Evolutionary conservation across 23 red algal genomes (phyloP), one percentile per base, ranked within the genome.

Genomic region (Gracilaria vermiculophylla): DNA sequence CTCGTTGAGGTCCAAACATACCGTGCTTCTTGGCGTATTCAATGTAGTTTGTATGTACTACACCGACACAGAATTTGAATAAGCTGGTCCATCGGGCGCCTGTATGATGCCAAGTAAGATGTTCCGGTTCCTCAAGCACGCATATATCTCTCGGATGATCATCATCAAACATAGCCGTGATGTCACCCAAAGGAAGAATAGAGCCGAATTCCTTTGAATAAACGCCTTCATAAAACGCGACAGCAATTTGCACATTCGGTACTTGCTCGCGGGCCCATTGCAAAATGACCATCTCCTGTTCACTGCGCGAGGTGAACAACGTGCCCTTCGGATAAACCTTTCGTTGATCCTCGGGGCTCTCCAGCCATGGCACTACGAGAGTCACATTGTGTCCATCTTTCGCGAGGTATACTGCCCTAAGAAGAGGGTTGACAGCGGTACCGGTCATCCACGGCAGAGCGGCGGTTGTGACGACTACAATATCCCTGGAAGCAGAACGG

Each of bases 361-460:
- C 77, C 51, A 94, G 79, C 92, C 92, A 94, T 20, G 92, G 92
- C 19, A 94, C 82, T 7, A 94, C 65, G n/a, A 94, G 83, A 1
- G 82, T 69, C 36, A 94, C 92, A 42, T 21, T 32, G 45, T 88
- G 78, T 0, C 90, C 90, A 7, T 47, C 77, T 47, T 75, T 80
- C 39, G 92, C 83, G 9, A 94, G 65, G 71, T 94, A 94, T 29
- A 86, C 92, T 13, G 92, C 92, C 58, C 92, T n/a, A 51, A 94
- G 64, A 14, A 94, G 61, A 20, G 92, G 92, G 53, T 94, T 94
- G 13, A 94, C 92, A 20, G 92, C 92, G 28, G 92, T 94, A 2
- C 92, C 92, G 2, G 92, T 94, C 92, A 94, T 94, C 92, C 92
- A 94, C 76, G 92, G 92, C 71, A 94, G 53, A 1, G 71, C 83